Base-by-base conservation (phyloP, 2,329 filamentous ascomycete genomes). In the Botryosphaeria dothidea region DNA sequence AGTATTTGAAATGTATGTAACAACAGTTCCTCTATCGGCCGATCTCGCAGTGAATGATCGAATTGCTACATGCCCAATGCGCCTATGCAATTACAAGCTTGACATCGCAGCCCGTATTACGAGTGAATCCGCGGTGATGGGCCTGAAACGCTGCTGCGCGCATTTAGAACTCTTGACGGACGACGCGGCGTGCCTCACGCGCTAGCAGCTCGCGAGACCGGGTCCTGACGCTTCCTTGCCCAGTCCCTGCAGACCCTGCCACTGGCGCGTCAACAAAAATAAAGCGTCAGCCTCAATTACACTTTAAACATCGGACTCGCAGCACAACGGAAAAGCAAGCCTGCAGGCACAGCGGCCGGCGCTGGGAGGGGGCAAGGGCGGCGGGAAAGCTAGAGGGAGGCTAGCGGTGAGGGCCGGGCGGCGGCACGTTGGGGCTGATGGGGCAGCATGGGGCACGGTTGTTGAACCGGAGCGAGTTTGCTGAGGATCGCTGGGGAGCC, bases 401-500 rank as follows among this genome's bases (percentile, higher is more conserved):
- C 58, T 62, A 62, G 58, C 58, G 58, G 58, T 62, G 58, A 62
- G 58, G 58, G 34, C 58, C 58, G 58, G 45, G 58, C 34, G 29
- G 58, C 58, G 58, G 43, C 58, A 62, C 46, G 58, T 62, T 62
- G 58, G 58, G 58, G 57, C 57, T 62, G 57, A 62, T 62, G 43
- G 43, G 57, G 58, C 58, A 51, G 45, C 43, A 62, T 29, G 58
- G 58, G 58, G 43, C 21, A 27, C 58, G 43, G 43, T 62, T 51
- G 58, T 60, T 60, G 56, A 62, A 62, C 58, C 41, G 56, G 17
- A 34, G 56, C 56, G 19, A 46, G 38, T 38, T 51, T 62, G 58
- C 36, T 49, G 58, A 62, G 58, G 58, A 62, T 62, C 58, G 58
- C 58, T 62, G 58, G 58, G 58, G 58, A 62, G 58, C 58, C 58